These are phyloP conservation scores for Eimeria brunetti DNA, from an alignment of 169 alveolate species.

Conservation along the genomic window DNA sequence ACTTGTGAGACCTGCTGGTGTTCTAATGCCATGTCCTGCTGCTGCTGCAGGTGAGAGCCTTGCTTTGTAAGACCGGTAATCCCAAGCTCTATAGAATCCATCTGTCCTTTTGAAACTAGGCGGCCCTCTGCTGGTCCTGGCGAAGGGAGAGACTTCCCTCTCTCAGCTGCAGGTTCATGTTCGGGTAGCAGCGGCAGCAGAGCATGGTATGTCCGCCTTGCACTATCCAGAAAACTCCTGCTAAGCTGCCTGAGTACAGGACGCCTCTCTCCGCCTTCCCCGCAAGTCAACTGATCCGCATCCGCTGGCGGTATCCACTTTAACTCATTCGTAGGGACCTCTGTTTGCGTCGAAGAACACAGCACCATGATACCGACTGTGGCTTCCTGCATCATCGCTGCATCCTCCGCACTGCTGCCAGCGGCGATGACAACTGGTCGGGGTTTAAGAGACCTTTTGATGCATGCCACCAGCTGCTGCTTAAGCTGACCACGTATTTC, in stretches of 20 bases:
- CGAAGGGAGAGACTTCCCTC: conserved; percentile 25
- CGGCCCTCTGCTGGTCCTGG: conserved; percentile 5
- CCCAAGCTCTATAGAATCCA: conserved; percentile 15
- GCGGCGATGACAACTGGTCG: conserved; percentile 61
- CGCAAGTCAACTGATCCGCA: not conserved
- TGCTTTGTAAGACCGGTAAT: conserved; percentile 27
- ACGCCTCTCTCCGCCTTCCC: conserved; percentile 4
- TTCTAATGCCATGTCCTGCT: not conserved
- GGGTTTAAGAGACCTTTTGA: conserved; percentile 44
- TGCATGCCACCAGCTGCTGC: conserved; percentile 69
- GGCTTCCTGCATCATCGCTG: conserved; percentile 73
- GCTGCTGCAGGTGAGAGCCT: conserved; percentile 21
- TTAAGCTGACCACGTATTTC: conserved; percentile 49
- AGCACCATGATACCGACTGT: conserved; percentile 43
- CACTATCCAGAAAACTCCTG: conserved; percentile 9
- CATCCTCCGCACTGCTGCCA: conserved; percentile 69
- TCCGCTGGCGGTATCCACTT: not conserved
- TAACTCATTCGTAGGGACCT: not conserved
- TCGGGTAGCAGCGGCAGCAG: conserved; percentile 30
- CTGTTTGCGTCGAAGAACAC: not conserved
- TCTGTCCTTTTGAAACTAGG: conserved; percentile 10
- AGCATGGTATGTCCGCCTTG: conserved; percentile 17
- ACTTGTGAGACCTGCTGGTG: not conserved
- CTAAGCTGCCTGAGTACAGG: conserved; percentile 14
- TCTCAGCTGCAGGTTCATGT: conserved; percentile 24